Conservation (phyloP, 495 filamentous ascomycete species). For the Hypoxylon subgilvum region DNA sequence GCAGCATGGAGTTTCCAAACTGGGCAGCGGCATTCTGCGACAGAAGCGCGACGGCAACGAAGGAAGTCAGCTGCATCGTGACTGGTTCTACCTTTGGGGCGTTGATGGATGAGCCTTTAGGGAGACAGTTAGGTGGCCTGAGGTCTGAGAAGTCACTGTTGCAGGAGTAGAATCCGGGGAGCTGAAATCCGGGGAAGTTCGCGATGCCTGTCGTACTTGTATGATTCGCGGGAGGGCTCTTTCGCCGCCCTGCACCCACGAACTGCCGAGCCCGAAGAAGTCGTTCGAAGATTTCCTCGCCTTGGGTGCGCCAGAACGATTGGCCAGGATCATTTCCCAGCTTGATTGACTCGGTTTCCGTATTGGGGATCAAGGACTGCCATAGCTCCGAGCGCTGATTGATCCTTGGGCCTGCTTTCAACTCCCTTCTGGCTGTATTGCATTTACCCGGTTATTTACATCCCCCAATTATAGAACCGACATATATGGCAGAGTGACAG, state of each 20-base stretch:
- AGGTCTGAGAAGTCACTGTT: conserved; percentile 6
- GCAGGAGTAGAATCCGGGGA: conserved; percentile 35
- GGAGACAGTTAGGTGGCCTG: conserved; percentile 2
- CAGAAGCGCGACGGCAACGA: conserved; percentile 56
- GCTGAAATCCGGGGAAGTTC: conserved; percentile 28
- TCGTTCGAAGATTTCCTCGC: conserved; percentile 43
- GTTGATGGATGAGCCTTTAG: conserved; percentile 12
- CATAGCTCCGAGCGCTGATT: conserved; percentile 48
- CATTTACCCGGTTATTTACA: conserved; percentile 44
- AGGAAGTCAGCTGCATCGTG: conserved; percentile 59
- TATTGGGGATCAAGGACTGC: conserved; percentile 45
- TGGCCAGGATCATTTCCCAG: conserved; percentile 39
- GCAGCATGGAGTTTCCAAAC: conserved; percentile 55
- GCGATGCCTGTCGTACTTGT: conserved; percentile 38
- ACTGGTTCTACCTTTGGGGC: conserved; percentile 25
- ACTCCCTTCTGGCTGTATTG: conserved; percentile 42
- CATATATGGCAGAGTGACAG: conserved; percentile 37
- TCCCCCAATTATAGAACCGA: conserved; percentile 40
- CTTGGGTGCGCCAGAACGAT: conserved; percentile 50
- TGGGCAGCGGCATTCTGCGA: conserved; percentile 54
- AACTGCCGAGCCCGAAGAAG: conserved; percentile 55
- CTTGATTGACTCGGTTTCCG: conserved; percentile 49
- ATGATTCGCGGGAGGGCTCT: conserved; percentile 18
- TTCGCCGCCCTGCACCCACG: conserved; percentile 35
- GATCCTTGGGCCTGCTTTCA: conserved; percentile 31